Evolutionary conservation across 257 asterid genomes (phyloP).

Genomic region (Osmanthus fragrans): DNA sequence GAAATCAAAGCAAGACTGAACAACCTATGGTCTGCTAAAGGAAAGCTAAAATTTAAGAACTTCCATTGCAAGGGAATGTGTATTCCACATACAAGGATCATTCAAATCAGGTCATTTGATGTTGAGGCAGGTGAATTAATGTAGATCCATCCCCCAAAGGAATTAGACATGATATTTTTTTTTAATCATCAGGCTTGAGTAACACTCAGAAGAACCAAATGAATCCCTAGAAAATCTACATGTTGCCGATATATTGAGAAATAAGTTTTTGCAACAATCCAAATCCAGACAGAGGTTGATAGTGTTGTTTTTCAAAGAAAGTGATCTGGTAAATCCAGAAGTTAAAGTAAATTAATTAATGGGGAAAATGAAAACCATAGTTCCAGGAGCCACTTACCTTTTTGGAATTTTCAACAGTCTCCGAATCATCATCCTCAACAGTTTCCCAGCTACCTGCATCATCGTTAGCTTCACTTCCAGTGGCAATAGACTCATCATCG

Average conservation of each 20-base stretch:
- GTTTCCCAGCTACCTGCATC: constrained; percentile 99
- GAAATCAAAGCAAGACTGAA: background rate
- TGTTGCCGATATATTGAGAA: background rate
- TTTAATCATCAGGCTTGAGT: background rate
- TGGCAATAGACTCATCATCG: constrained; percentile 88
- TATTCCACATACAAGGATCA: background rate
- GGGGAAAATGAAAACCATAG: constrained; percentile 9
- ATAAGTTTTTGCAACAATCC: background rate
- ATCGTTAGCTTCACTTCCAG: constrained; percentile 79
- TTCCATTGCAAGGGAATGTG: background rate
- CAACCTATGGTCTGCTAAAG: background rate
- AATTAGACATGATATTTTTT: background rate
- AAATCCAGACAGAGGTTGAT: constrained; percentile 1
- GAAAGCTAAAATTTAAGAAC: background rate
- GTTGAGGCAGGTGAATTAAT: background rate
- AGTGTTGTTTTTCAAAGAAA: background rate
- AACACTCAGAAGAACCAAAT: background rate
- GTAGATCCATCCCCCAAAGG: background rate
- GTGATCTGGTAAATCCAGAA: constrained; percentile 5
- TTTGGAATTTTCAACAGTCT: constrained; percentile 42
- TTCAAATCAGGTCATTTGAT: background rate
- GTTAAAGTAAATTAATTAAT: constrained; percentile 3
- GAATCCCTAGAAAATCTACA: background rate
- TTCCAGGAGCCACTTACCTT: constrained; percentile 56
- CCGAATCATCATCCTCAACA: constrained; percentile 75